Conservation (phyloP, 352 stramenopile species). For the Globisporangium paddicum region DNA sequence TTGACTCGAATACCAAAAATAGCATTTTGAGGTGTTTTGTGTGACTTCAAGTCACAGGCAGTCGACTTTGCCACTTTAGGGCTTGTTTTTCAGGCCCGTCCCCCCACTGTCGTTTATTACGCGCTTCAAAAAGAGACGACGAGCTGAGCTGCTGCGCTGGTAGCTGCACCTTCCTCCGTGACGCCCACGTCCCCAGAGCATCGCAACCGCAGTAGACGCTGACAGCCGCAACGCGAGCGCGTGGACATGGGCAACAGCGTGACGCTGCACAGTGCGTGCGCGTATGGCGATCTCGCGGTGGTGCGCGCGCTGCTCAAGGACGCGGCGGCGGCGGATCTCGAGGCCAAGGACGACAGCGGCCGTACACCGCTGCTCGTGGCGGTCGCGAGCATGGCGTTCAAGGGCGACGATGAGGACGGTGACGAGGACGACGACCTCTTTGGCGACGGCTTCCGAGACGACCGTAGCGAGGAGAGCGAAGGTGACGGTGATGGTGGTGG, state of each 20-base stretch:
- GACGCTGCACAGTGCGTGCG: slow-evolving; percentile 79
- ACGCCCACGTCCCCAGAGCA: background rate
- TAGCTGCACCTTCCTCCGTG: background rate
- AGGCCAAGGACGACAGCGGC: slow-evolving; percentile 66
- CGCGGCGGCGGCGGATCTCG: slow-evolving; percentile 56
- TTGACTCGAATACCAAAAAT: too few relatives aligned
- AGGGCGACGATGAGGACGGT: slow-evolving; percentile 35
- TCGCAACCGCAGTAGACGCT: background rate
- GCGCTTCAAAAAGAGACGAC: too few relatives aligned
- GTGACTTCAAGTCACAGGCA: background rate
- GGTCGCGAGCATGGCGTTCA: slow-evolving; percentile 53
- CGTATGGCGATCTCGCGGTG: slow-evolving; percentile 56
- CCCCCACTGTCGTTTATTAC: background rate
- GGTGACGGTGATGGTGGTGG: slow-evolving; percentile 6
- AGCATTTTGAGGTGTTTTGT: too few relatives aligned
- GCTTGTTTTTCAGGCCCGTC: background rate
- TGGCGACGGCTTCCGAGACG: slow-evolving; percentile 26
- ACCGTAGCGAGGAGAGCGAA: slow-evolving; percentile 21
- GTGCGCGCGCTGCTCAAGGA: slow-evolving; percentile 60
- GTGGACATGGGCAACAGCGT: slow-evolving; percentile 70
- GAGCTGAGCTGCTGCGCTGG: too few relatives aligned
- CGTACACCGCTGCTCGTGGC: slow-evolving; percentile 73
- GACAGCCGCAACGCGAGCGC: background rate
- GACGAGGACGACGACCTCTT: slow-evolving; percentile 25
- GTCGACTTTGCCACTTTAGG: background rate